Conservation (phyloP, 2,329 filamentous ascomycete genomes). For the Saccharata proteae region DNA sequence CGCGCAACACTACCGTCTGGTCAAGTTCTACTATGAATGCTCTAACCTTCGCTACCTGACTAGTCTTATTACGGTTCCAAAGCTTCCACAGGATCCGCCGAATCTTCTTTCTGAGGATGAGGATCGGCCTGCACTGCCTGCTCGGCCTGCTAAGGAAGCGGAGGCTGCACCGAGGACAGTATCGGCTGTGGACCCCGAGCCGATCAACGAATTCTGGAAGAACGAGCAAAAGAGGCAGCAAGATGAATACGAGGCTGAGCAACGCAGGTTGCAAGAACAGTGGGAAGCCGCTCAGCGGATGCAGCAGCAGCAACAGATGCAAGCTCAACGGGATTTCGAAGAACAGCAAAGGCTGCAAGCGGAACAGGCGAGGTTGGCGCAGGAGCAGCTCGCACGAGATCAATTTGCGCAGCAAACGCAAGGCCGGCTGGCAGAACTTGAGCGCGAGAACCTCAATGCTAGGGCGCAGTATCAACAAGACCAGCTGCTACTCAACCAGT, state of each 20-base stretch:
- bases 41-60: slow-evolving; percentile 95
- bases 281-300: slow-evolving; percentile 69
- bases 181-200: slow-evolving; percentile 65
- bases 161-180: slow-evolving; percentile 47
- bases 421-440: slow-evolving; percentile 86
- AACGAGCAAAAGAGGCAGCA: slow-evolving; percentile 83
- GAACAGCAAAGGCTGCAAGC: slow-evolving; percentile 80
- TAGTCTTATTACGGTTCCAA: slow-evolving; percentile 89
- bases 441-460: slow-evolving; percentile 88
- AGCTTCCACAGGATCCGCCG: slow-evolving; percentile 86
- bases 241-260: slow-evolving; percentile 88
- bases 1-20: slow-evolving; percentile 88
- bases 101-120: slow-evolving; percentile 72
- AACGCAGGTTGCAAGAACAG: slow-evolving; percentile 74
- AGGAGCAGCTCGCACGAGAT: slow-evolving; percentile 78
- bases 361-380: slow-evolving; percentile 81
- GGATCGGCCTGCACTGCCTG: slow-evolving; percentile 68
- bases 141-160: slow-evolving; percentile 58
- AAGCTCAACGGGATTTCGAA: slow-evolving; percentile 90
- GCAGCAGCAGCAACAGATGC: slow-evolving; percentile 71
- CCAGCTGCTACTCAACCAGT: slow-evolving; percentile 92
- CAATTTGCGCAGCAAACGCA: slow-evolving; percentile 92
- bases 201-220: slow-evolving; percentile 98
- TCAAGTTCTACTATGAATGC: slow-evolving; percentile 98
- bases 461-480: slow-evolving; percentile 94